Conservation (phyloP, 305 asterid genomes). For the Coffea humblotiana region DNA sequence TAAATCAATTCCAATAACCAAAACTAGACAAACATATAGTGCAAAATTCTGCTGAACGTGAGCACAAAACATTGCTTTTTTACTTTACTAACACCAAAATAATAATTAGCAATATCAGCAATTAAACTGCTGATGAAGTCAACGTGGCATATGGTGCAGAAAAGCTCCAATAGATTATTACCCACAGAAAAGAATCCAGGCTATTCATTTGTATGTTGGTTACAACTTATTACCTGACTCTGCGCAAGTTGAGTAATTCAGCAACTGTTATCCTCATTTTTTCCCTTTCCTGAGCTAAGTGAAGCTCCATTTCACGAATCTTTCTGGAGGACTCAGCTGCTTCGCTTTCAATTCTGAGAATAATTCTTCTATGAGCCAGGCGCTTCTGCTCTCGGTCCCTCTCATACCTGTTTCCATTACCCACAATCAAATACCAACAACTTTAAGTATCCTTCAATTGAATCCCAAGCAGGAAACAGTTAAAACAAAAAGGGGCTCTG, state of each 20-base stretch:
- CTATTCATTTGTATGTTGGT: background rate
- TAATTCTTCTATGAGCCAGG: conserved; percentile 60
- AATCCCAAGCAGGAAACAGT: background rate
- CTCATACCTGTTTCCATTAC: conserved; percentile 42
- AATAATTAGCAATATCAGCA: background rate
- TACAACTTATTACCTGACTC: conserved; percentile 44
- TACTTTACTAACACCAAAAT: background rate
- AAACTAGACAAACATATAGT: background rate
- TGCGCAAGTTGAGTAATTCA: conserved; percentile 56
- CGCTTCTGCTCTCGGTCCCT: conserved; percentile 58
- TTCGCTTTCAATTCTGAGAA: conserved; percentile 75
- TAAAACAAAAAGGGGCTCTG: background rate
- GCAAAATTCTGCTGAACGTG: background rate
- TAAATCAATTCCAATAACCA: background rate
- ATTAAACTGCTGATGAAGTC: background rate
- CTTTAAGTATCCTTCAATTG: background rate
- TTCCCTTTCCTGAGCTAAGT: conserved; percentile 47
- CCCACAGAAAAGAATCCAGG: background rate
- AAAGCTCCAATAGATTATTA: background rate
- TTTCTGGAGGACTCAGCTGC: conserved; percentile 49
- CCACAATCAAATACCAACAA: background rate
- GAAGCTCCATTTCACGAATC: conserved; percentile 48
- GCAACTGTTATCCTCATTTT: conserved; percentile 44
- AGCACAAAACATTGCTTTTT: background rate
- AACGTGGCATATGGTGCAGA: background rate